Evolutionary conservation across 257 asterid genomes (phyloP).

Genomic region (Gynochthodes officinalis): DNA sequence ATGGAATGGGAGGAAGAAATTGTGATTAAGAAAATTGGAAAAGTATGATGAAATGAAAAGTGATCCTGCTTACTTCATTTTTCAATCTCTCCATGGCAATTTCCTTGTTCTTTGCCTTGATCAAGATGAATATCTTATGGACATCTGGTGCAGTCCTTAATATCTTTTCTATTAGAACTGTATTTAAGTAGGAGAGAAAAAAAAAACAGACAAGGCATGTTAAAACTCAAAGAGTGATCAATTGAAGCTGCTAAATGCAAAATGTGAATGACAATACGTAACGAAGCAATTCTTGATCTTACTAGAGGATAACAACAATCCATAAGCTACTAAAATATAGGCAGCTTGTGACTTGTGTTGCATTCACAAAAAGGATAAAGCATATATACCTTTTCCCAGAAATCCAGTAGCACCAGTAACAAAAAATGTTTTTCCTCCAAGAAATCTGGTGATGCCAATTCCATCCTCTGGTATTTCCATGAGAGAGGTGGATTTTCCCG

Average conservation of each 20-base stretch:
- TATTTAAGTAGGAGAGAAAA: slow-evolving; percentile 2
- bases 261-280: neutral
- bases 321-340: neutral
- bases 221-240: neutral
- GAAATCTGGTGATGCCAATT: slow-evolving; percentile 51
- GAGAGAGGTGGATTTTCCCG: slow-evolving; percentile 16
- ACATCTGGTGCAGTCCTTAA: slow-evolving; percentile 85
- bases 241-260: neutral
- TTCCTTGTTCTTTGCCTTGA: slow-evolving; percentile 77
- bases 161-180: slow-evolving; percentile 90
- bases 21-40: neutral
- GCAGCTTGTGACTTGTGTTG: neutral
- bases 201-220: neutral
- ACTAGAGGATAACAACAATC: neutral
- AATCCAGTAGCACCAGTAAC: slow-evolving; percentile 75
- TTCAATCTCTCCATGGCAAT: slow-evolving; percentile 64
- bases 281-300: neutral
- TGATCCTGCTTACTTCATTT: slow-evolving; percentile 54
- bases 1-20: neutral
- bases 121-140: slow-evolving; percentile 60
- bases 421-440: slow-evolving; percentile 46
- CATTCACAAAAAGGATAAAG: neutral
- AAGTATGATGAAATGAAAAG: neutral
- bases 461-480: slow-evolving; percentile 36
- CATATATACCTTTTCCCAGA: slow-evolving; percentile 52